Evolutionary conservation across 371 early-diverging fungal species (phyloP).

Genomic region (Lichtheimia ramosa): DNA sequence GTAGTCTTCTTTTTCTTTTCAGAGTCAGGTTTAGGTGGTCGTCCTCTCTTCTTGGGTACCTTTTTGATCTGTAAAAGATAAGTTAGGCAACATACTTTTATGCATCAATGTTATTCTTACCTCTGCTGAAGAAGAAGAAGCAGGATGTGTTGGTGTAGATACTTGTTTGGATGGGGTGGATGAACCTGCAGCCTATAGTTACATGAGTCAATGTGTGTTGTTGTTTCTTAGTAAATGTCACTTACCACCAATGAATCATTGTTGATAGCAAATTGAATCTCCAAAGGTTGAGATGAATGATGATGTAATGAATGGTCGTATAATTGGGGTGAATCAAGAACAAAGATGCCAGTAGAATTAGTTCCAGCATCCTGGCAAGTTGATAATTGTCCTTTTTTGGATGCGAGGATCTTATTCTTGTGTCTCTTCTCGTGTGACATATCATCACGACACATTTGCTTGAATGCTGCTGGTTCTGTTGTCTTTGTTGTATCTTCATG

Average conservation of each 20-base stretch:
- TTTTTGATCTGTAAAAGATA: conserved; percentile 2
- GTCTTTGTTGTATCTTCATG: not conserved
- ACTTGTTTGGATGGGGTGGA: not conserved
- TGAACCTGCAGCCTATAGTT: too few relatives aligned
- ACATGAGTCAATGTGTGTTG: too few relatives aligned
- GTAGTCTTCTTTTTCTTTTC: not conserved
- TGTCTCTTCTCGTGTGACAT: not conserved
- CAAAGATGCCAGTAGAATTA: too few relatives aligned
- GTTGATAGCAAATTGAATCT: too few relatives aligned
- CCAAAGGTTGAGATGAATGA: too few relatives aligned
- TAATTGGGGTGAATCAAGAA: too few relatives aligned
- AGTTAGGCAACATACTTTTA: not conserved
- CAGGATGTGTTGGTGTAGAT: not conserved
- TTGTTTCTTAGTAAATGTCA: too few relatives aligned
- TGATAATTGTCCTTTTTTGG: conserved; percentile 2
- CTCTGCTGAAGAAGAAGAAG: not conserved
- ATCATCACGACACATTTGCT: too few relatives aligned
- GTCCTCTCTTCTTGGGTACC: conserved; percentile 8
- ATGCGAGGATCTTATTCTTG: not conserved
- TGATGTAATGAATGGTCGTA: too few relatives aligned
- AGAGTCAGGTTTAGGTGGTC: conserved; percentile 8
- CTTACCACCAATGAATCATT: too few relatives aligned
- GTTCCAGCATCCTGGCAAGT: not conserved
- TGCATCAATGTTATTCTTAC: too few relatives aligned
- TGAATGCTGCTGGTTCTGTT: too few relatives aligned